These are phyloP conservation scores for Eurotiales sp. DNA, from an alignment of 2,329 filamentous ascomycete genomes.

Conservation along the genomic window DNA sequence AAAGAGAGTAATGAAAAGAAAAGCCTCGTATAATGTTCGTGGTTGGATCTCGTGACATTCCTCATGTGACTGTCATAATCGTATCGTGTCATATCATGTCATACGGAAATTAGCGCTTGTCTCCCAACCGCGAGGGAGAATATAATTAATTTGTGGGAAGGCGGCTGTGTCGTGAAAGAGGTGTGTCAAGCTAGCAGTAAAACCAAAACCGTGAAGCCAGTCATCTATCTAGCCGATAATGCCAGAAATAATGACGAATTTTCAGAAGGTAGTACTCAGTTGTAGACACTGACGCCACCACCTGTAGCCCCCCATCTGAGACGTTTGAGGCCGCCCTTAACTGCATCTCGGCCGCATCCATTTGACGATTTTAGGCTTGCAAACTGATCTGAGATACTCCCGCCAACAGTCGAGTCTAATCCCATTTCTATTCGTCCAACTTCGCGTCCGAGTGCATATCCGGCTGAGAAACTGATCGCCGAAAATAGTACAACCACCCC, in stretches of 20 bases:
- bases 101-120: background rate
- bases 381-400: conserved; percentile 17
- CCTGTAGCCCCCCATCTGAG: conserved; percentile 40
- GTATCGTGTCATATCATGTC: background rate
- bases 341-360: conserved; percentile 43
- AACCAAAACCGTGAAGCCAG: background rate
- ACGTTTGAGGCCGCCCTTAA: conserved; percentile 39
- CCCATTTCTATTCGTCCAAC: conserved; percentile 51
- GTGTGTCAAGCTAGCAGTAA: too few relatives aligned
- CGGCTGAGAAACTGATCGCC: conserved; percentile 62
- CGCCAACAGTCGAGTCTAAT: conserved; percentile 23
- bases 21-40: background rate
- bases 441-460: conserved; percentile 60
- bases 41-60: background rate
- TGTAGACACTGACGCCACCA: conserved; percentile 29
- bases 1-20: too few relatives aligned
- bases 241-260: background rate
- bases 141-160: background rate
- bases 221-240: background rate
- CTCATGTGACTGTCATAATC: conserved; percentile 5
- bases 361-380: conserved; percentile 31
- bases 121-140: background rate
- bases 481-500: conserved; percentile 62
- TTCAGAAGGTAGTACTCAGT: background rate
- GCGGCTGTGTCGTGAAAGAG: background rate